Conservation (phyloP, 2,329 filamentous ascomycete species). For the Fusarium sp. region DNA sequence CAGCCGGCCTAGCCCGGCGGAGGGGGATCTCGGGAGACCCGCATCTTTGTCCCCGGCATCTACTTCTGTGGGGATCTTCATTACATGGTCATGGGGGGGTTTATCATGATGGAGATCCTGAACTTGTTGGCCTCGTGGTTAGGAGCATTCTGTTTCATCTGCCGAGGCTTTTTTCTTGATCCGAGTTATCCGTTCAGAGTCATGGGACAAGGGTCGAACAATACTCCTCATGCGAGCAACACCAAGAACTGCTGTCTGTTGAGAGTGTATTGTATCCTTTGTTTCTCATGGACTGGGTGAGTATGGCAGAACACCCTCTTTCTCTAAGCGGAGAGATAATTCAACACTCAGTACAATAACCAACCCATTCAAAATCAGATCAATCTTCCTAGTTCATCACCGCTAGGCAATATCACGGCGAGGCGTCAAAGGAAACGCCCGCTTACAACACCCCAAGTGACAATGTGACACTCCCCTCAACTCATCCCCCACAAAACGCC, state of each 20-base stretch:
- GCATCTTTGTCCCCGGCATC: constrained; percentile 16
- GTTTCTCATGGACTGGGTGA: background rate
- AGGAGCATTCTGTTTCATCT: background rate
- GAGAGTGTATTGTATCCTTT: background rate
- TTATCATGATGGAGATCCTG: background rate
- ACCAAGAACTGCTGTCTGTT: background rate
- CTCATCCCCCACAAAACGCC: constrained; percentile 5
- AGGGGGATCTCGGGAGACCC: constrained; percentile 9
- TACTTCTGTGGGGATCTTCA: background rate
- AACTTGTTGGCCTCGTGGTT: background rate
- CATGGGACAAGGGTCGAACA: background rate
- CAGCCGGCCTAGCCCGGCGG: constrained; percentile 36
- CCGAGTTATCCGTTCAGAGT: background rate
- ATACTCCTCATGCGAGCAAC: background rate
- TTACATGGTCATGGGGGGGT: background rate
- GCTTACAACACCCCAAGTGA: constrained; percentile 2
- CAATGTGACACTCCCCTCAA: constrained; percentile 6
- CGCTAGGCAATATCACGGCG: constrained; percentile 11
- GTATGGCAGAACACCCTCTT: background rate
- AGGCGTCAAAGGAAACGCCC: constrained; percentile 17
- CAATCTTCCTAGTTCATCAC: background rate
- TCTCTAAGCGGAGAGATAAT: background rate
- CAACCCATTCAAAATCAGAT: constrained; percentile 1
- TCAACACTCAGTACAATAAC: background rate
- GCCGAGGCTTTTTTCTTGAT: background rate